Conservation (phyloP, 192 early-diverging fungal species). For the Coemansia sp. region DNA sequence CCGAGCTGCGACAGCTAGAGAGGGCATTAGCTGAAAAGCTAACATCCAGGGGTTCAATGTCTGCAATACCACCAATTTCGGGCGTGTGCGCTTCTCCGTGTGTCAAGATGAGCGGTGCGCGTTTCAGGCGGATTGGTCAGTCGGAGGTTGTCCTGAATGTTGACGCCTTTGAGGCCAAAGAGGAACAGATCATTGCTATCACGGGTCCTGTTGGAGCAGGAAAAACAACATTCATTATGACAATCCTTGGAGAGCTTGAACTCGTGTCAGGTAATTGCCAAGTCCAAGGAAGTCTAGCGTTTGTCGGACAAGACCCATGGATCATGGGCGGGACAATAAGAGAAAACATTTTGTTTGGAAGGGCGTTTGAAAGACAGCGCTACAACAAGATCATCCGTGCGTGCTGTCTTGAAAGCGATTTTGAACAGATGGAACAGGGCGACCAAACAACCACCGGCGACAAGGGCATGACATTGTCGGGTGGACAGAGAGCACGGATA, state of each 20-base stretch:
- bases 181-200: conserved; percentile 66
- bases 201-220: conserved; percentile 82
- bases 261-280: conserved; percentile 7
- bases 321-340: conserved; percentile 65
- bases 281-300: conserved; percentile 23
- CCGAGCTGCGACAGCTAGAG: conserved; percentile 17
- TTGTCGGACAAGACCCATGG: conserved; percentile 58
- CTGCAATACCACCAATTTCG: neutral
- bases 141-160: neutral
- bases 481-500: conserved; percentile 61
- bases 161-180: neutral
- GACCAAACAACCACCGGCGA: conserved; percentile 61
- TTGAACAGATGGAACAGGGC: conserved; percentile 57
- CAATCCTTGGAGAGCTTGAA: conserved; percentile 74
- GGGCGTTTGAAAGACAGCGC: conserved; percentile 46
- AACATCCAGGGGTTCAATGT: neutral
- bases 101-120: conserved; percentile 5
- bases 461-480: conserved; percentile 34
- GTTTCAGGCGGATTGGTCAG: conserved; percentile 6
- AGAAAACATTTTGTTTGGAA: conserved; percentile 76
- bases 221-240: conserved; percentile 73
- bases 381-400: conserved; percentile 60
- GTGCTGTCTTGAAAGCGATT: conserved; percentile 63
- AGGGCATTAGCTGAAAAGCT: conserved; percentile 9
- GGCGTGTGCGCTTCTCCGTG: neutral